A percentile compares a stretch with the other conserved stretches of the same genome.
phyloP scores from a whole-genome alignment of 208 protist genomes.

The Trypanosoma scelopori region DNA sequence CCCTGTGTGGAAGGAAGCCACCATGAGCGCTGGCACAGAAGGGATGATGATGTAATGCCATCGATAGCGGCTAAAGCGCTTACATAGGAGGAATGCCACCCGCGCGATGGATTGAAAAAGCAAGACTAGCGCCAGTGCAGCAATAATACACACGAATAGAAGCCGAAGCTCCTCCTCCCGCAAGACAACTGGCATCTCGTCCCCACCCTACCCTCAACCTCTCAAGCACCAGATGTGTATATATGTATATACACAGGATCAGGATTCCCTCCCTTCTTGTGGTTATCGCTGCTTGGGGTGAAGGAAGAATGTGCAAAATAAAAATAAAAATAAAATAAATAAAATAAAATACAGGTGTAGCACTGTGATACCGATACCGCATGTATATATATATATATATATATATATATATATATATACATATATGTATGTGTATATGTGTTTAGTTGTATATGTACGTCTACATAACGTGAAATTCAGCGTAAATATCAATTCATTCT shows the following conservation, averaged over 20 bases:
- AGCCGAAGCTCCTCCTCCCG: constrained; percentile 15
- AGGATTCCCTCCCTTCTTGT: not conserved
- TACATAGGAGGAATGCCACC: not conserved
- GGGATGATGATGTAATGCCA: constrained; percentile 23
- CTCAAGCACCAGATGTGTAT: constrained; percentile 4
- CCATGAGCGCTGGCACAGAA: constrained; percentile 7
- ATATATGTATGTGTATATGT: constrained; percentile 7
- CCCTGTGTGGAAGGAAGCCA: constrained; percentile 19
- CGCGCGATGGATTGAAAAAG: constrained; percentile 6
- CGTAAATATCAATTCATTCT: no score
- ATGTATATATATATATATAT: constrained; percentile 11
- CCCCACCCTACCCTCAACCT: not conserved
- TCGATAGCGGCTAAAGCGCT: not conserved
- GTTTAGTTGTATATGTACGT: constrained; percentile 1
- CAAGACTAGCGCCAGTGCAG: constrained; percentile 5
- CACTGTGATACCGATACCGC: no score
- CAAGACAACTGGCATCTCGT: not conserved
- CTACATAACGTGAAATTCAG: no score
- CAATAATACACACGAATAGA: constrained; percentile 6
- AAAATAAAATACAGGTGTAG: not conserved
- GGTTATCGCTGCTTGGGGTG: no score
- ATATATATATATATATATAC: constrained; percentile 10
- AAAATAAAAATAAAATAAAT: no score
- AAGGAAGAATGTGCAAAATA: not conserved
- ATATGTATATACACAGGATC: constrained; percentile 3